Conservation (phyloP, 140 eudicot genomes). For the Bidens hawaiensis region DNA sequence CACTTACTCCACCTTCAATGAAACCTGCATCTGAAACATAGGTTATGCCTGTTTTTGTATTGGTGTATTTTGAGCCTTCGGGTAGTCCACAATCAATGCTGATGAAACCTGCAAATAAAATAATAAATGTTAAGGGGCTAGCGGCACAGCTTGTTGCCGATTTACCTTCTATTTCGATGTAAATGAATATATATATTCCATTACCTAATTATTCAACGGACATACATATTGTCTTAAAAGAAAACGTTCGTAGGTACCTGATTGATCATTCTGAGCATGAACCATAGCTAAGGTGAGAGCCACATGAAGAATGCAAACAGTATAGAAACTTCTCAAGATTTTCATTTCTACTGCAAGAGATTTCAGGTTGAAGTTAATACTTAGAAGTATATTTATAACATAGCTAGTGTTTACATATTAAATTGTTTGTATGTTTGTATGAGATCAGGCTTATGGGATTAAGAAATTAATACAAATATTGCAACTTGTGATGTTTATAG, state of each 20-base stretch:
- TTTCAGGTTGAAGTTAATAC: neutral
- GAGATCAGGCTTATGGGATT: neutral
- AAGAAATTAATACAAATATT: neutral
- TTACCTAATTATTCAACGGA: too few relatives aligned
- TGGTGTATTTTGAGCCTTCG: slow-evolving; percentile 14
- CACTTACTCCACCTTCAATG: slow-evolving; percentile 18
- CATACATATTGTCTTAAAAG: too few relatives aligned
- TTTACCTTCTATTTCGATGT: too few relatives aligned
- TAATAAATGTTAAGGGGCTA: too few relatives aligned
- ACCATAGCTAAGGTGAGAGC: slow-evolving; percentile 4
- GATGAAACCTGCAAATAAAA: slow-evolving; percentile 23
- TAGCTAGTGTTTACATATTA: neutral
- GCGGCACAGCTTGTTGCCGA: too few relatives aligned
- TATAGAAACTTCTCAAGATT: neutral
- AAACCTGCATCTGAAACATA: slow-evolving; percentile 24
- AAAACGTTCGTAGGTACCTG: slow-evolving; percentile 10
- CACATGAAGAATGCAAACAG: neutral
- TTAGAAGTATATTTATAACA: neutral
- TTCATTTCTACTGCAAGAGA: neutral
- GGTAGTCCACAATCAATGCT: slow-evolving; percentile 46
- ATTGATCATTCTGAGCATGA: slow-evolving; percentile 32
- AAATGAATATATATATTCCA: too few relatives aligned
- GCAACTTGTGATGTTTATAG: neutral
- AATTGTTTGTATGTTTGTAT: neutral
- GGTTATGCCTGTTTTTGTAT: neutral